These are phyloP conservation scores for Nothomitra cinnamomea DNA, from an alignment of 2,329 filamentous ascomycete species.

Conservation along the genomic window DNA sequence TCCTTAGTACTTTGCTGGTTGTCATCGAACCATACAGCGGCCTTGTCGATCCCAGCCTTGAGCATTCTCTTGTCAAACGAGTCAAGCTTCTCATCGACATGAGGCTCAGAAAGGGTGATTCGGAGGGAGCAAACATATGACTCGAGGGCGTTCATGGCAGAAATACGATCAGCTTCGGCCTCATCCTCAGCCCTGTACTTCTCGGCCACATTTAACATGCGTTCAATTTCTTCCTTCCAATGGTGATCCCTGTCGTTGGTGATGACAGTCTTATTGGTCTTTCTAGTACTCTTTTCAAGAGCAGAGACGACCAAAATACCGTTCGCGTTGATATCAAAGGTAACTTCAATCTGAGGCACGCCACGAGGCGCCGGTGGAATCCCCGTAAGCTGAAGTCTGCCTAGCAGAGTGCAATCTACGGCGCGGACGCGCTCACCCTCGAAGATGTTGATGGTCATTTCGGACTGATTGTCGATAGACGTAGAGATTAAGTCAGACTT, in stretches of 20 bases:
- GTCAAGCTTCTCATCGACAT: slow-evolving; percentile 68
- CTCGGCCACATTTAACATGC: slow-evolving; percentile 95
- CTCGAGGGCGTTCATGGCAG: slow-evolving; percentile 97
- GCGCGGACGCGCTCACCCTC: slow-evolving; percentile 2
- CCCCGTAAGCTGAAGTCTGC: slow-evolving; percentile 2
- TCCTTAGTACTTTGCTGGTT: slow-evolving; percentile 90
- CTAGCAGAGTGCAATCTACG: slow-evolving; percentile 2
- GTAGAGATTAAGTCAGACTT: too few species aligned
- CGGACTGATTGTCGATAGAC: too few species aligned
- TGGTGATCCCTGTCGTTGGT: slow-evolving; percentile 40
- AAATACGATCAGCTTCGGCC: slow-evolving; percentile 75
- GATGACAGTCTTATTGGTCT: too few species aligned
- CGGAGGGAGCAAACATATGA: slow-evolving; percentile 89
- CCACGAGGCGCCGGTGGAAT: slow-evolving; percentile 7
- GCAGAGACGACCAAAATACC: slow-evolving; percentile 98
- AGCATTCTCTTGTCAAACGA: slow-evolving; percentile 68
- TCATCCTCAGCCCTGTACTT: slow-evolving; percentile 99
- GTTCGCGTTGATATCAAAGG: slow-evolving; percentile 17
- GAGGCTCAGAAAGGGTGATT: slow-evolving; percentile 82
- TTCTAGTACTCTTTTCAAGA: slow-evolving; percentile 90
- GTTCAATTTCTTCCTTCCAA: slow-evolving; percentile 99
- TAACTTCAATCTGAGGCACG: slow-evolving; percentile 9
- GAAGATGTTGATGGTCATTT: not conserved
- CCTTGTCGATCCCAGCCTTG: slow-evolving; percentile 78
- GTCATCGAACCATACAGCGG: slow-evolving; percentile 87